Percentiles rank a stretch among this genome's conserved stretches.
Evolutionary conservation across 2,329 filamentous ascomycete species (phyloP).

Genomic region (Monosporascus sp.): DNA sequence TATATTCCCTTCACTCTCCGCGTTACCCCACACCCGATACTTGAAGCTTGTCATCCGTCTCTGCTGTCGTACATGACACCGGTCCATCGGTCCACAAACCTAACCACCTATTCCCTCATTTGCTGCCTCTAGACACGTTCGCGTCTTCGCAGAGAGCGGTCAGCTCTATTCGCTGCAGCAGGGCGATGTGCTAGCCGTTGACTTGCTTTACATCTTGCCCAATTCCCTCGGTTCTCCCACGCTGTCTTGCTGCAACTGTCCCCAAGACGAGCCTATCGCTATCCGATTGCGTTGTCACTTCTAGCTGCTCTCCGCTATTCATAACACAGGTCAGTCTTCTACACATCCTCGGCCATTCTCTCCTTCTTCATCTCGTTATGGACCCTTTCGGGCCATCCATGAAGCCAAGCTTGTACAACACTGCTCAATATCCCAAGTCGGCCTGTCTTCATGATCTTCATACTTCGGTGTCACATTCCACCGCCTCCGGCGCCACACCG

Average conservation of each 20-base stretch:
- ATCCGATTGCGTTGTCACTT: slow-evolving; percentile 21
- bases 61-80: slow-evolving; percentile 20
- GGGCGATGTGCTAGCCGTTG: slow-evolving; percentile 24
- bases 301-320: slow-evolving; percentile 25
- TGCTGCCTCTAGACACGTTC: slow-evolving; percentile 26
- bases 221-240: slow-evolving; percentile 25
- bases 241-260: slow-evolving; percentile 28
- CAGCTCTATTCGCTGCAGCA: slow-evolving; percentile 24
- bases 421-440: slow-evolving; percentile 16
- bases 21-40: slow-evolving; percentile 14
- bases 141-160: slow-evolving; percentile 26
- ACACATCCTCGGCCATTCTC: slow-evolving; percentile 12
- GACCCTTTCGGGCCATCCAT: slow-evolving; percentile 31
- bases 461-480: slow-evolving; percentile 21
- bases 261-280: slow-evolving; percentile 16
- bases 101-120: slow-evolving; percentile 22
- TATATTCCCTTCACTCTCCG: slow-evolving; percentile 14
- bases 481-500: slow-evolving; percentile 26
- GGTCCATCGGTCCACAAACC: slow-evolving; percentile 25
- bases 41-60: slow-evolving; percentile 4
- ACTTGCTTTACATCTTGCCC: slow-evolving; percentile 22
- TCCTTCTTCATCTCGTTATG: slow-evolving; percentile 22
- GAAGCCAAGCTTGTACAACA: slow-evolving; percentile 30
- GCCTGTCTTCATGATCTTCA: slow-evolving; percentile 20
- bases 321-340: slow-evolving; percentile 30